phyloP scores from a whole-genome alignment of 2,329 filamentous ascomycete species.

The Cercospora sp. region DNA sequence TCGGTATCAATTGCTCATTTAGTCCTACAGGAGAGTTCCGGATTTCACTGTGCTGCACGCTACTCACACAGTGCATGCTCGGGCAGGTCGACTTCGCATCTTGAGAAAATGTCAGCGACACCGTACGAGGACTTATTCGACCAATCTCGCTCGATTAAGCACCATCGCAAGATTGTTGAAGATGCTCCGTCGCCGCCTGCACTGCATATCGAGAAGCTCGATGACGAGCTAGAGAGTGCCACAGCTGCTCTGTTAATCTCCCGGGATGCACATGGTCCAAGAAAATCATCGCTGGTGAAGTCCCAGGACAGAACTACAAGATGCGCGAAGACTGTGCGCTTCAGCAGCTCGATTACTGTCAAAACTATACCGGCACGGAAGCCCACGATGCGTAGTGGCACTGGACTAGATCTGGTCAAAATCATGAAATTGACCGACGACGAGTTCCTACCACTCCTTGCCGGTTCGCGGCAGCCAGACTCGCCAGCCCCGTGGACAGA shows the following conservation, averaged over 20 bases:
- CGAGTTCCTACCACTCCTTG: constrained; percentile 9
- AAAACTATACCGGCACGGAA: constrained; percentile 3
- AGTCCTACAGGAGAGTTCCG: background rate
- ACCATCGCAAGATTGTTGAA: background rate
- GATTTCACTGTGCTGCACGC: background rate
- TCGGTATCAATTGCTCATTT: background rate
- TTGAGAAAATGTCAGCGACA: background rate
- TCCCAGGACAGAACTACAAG: background rate
- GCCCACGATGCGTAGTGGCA: background rate
- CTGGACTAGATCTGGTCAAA: constrained; percentile 7
- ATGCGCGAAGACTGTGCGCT: constrained; percentile 15
- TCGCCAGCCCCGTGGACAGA: constrained; percentile 20
- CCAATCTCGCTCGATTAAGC: background rate
- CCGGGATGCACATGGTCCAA: background rate
- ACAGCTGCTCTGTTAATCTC: constrained; percentile 12
- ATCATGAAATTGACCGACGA: constrained; percentile 3
- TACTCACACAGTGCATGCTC: background rate
- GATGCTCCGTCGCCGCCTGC: background rate
- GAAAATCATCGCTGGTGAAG: constrained; percentile 16
- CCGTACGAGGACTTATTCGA: background rate
- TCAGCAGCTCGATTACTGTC: constrained; percentile 6
- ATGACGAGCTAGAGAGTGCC: constrained; percentile 11
- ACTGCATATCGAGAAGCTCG: constrained; percentile 13
- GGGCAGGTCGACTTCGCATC: background rate
- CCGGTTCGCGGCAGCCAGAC: constrained; percentile 14